Conservation (phyloP, 179 eudicot genomes). For the Drosera spatulata region DNA sequence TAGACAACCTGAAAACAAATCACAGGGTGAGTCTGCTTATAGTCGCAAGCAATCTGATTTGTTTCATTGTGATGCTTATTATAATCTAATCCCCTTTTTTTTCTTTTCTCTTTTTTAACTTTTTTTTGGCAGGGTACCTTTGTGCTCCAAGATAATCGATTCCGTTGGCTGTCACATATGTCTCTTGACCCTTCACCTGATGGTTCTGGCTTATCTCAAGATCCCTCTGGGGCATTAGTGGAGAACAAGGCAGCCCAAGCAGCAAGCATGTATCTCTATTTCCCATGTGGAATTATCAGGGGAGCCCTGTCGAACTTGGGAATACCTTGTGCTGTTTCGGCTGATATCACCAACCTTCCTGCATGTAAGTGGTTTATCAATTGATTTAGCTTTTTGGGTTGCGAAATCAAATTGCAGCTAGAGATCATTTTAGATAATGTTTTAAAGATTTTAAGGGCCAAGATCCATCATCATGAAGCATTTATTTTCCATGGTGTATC, state of each 20-base stretch:
- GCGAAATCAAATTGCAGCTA: too few species aligned
- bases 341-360: slow-evolving; percentile 90
- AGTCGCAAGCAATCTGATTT: too few species aligned
- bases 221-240: slow-evolving; percentile 39
- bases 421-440: too few species aligned
- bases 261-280: slow-evolving; percentile 91
- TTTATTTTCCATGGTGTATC: too few species aligned
- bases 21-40: slow-evolving; percentile 49
- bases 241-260: slow-evolving; percentile 78
- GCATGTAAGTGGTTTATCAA: slow-evolving; percentile 53
- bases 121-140: slow-evolving; percentile 61
- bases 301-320: slow-evolving; percentile 97
- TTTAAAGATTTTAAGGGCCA: too few species aligned
- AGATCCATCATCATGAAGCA: too few species aligned
- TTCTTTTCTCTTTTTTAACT: background rate
- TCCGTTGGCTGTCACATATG: slow-evolving; percentile 82
- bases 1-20: slow-evolving; percentile 92
- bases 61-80: too few species aligned
- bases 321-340: slow-evolving; percentile 97
- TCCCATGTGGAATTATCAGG: slow-evolving; percentile 97
- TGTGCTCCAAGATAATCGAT: slow-evolving; percentile 89
- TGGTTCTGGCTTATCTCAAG: slow-evolving; percentile 35
- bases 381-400: too few species aligned
- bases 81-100: too few species aligned
- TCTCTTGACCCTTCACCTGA: slow-evolving; percentile 55